phyloP scores from a whole-genome alignment of 192 early-diverging fungal genomes.

The Backusella luteola region DNA sequence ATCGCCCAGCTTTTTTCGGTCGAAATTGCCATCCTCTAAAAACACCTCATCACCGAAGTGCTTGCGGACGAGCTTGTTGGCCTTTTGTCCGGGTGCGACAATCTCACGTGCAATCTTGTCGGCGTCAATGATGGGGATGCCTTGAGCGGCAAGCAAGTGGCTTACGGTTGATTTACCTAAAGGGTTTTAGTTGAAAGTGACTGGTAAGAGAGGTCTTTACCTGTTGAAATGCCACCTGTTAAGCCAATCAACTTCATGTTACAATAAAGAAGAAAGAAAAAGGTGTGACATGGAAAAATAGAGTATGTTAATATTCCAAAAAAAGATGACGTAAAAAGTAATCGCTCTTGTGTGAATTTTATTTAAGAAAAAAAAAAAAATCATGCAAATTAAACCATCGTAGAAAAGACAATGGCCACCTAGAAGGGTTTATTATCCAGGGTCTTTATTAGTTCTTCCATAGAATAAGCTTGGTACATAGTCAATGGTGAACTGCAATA shows the following conservation, averaged over 20 bases:
- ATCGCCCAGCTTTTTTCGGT: conserved; percentile 74
- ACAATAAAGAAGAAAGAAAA: not conserved
- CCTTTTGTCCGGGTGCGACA: conserved; percentile 72
- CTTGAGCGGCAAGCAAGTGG: conserved; percentile 46
- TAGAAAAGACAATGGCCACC: too few species aligned
- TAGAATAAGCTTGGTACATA: not conserved
- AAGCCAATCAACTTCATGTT: conserved; percentile 89
- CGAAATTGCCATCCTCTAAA: conserved; percentile 49
- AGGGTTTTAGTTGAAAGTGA: not conserved
- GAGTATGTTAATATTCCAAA: not conserved
- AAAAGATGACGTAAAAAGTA: not conserved
- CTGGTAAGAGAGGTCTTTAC: conserved; percentile 25
- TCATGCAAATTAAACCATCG: too few species aligned
- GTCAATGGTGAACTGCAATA: too few species aligned
- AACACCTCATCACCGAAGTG: conserved; percentile 77
- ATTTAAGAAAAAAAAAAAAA: not conserved
- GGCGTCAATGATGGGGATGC: conserved; percentile 85
- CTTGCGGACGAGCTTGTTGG: conserved; percentile 68
- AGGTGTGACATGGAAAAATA: not conserved
- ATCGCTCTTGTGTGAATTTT: not conserved
- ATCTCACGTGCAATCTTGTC: conserved; percentile 88
- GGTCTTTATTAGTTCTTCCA: not conserved
- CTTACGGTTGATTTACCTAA: conserved; percentile 89
- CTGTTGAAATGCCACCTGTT: conserved; percentile 93
- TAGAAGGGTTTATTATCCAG: too few species aligned